These are phyloP conservation scores for Aspergillus eucalypticola DNA, from an alignment of 2,329 filamentous ascomycete species.

Conservation along the genomic window DNA sequence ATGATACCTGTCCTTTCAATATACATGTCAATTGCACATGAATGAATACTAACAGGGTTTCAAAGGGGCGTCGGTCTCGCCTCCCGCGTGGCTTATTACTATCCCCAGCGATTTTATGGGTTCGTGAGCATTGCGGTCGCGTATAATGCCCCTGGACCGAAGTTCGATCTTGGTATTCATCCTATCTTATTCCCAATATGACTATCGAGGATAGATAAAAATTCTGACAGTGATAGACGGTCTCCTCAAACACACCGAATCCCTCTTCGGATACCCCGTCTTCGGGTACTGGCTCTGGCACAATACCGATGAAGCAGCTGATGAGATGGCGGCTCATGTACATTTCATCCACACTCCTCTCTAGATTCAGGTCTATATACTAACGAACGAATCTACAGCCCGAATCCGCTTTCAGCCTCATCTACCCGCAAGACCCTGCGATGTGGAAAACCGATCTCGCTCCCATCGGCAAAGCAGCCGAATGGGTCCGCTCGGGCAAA, in stretches of 20 bases:
- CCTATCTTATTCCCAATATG: conserved; percentile 17
- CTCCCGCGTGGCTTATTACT: conserved; percentile 29
- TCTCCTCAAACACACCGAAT: background rate
- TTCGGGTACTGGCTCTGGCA: background rate
- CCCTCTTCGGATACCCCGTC: background rate
- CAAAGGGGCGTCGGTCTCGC: conserved; percentile 25
- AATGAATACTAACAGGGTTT: no score
- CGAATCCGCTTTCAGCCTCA: conserved; percentile 28
- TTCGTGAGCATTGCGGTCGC: conserved; percentile 24
- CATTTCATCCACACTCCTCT: no score
- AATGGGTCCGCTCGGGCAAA: conserved; percentile 23
- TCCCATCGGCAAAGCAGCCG: conserved; percentile 22
- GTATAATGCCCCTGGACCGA: conserved; percentile 20
- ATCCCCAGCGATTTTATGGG: conserved; percentile 17
- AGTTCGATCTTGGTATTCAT: conserved; percentile 23
- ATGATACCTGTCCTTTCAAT: no score
- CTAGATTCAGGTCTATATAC: no score
- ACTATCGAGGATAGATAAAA: background rate
- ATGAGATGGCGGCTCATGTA: conserved; percentile 7
- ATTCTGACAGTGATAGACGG: background rate
- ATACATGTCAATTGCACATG: no score
- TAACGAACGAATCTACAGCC: conserved; percentile 8
- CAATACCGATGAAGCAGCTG: conserved; percentile 14
- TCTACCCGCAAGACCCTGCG: conserved; percentile 23
- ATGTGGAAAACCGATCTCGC: conserved; percentile 25